Conservation (phyloP, 192 early-diverging fungal genomes). For the Linnemannia schmuckeri region DNA sequence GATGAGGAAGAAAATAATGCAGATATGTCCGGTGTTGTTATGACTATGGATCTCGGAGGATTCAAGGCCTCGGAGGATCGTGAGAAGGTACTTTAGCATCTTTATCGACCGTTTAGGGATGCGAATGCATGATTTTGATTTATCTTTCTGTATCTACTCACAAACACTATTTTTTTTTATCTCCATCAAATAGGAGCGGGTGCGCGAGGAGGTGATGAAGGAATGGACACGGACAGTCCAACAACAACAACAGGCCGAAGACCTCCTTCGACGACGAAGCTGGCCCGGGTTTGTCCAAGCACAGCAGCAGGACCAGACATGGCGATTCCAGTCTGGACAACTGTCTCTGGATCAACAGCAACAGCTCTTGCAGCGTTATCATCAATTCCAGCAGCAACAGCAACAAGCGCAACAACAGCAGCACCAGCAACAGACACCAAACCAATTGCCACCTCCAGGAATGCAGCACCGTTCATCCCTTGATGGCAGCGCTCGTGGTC, state of each 20-base stretch:
- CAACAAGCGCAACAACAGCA: slow-evolving; percentile 1
- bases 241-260: not conserved
- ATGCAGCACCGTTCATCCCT: not conserved
- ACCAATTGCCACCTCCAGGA: not conserved
- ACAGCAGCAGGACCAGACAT: slow-evolving; percentile 2
- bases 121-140: not conserved
- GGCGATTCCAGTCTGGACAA: not conserved
- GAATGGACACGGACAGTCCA: slow-evolving; percentile 22
- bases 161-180: not conserved
- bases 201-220: slow-evolving; percentile 20
- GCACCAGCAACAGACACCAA: not conserved
- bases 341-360: not conserved
- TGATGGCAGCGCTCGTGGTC: not conserved
- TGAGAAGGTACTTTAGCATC: slow-evolving; percentile 16
- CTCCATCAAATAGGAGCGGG: slow-evolving; percentile 11
- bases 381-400: slow-evolving; percentile 15
- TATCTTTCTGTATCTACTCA: not conserved
- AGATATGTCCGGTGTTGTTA: slow-evolving; percentile 12
- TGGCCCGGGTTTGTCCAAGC: slow-evolving; percentile 27
- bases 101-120: not conserved
- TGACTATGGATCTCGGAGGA: slow-evolving; percentile 35
- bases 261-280: slow-evolving; percentile 17
- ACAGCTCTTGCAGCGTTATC: not conserved
- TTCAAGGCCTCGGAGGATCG: slow-evolving; percentile 31
- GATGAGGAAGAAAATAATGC: slow-evolving; percentile 13